These are phyloP conservation scores for Fennellomyces sp. DNA, from an alignment of 371 early-diverging fungal genomes.

Conservation along the genomic window DNA sequence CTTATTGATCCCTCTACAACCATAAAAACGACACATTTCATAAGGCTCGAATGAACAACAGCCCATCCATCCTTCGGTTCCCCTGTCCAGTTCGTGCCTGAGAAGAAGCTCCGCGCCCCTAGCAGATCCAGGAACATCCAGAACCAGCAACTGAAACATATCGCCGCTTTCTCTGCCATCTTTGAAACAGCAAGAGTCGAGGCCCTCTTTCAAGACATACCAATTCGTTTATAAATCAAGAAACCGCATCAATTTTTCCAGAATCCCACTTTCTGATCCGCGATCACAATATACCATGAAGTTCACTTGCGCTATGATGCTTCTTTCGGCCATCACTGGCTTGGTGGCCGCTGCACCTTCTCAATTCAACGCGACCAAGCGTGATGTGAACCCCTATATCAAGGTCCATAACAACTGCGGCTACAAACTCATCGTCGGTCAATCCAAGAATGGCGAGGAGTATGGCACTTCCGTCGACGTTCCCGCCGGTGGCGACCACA, in stretches of 20 bases:
- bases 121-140: background rate
- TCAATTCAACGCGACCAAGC: background rate
- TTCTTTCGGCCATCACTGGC: background rate
- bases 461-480: slow-evolving; percentile 15
- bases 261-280: background rate
- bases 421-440: slow-evolving; percentile 13
- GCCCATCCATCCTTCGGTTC: no score
- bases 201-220: background rate
- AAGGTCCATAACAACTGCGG: slow-evolving; percentile 17
- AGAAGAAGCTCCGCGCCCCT: no score
- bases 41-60: no score
- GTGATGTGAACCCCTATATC: slow-evolving; percentile 4
- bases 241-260: no score
- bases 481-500: slow-evolving; percentile 10
- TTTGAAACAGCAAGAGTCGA: background rate
- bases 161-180: background rate
- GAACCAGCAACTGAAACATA: background rate
- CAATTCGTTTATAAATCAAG: background rate
- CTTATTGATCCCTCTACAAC: no score
- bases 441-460: slow-evolving; percentile 17
- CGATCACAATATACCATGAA: background rate
- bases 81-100: no score
- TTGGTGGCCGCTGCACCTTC: slow-evolving; percentile 11
- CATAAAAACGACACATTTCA: no score
- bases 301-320: background rate